Base-by-base conservation (phyloP, 176 grass and related monocot genomes). In the Oryza australiensis region DNA sequence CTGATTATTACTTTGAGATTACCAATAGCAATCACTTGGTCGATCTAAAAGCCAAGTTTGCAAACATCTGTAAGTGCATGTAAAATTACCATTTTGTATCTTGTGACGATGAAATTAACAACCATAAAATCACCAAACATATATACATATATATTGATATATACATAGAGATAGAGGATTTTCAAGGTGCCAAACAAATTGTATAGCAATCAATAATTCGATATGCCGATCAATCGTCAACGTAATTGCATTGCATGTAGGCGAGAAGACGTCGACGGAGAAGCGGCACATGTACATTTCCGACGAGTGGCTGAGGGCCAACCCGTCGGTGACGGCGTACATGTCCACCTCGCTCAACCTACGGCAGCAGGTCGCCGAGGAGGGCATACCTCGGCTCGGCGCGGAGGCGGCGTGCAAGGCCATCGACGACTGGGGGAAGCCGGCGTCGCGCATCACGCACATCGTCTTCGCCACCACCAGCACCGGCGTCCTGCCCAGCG, bases 361-460 rank as follows among this genome's bases (percentile, higher is more conserved):
- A 12, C 85, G 91, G 22, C 91, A 93, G 68, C 85, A 87, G 22
- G 64, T 93, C 10, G 87, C 87, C 1, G 73, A 90, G 6, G 91
- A 75, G 4, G 78, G 81, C 33, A 68, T 90, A 5, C 85, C 88
- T 0, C 64, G 75, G 67, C 91, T 90, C 1, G 88, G 87, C 0
- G 77, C 74, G 38, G 85, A 82, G 62, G 91, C 91, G 6, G 91
- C 91, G 2, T 29, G 48, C 2, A 76, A 73, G n/a, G 91, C 91
- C 59, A 83, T 94, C 30, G 72, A 66, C 16, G 91, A 94, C 15
- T 94, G 91, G 91, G 88, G 91, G 1, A 70, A 80, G 51, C 82
- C 80, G 16, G 74, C 66, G 1, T 88, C 82, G 3, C 68, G 62
- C 67, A 76, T 93, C 78, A 93, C 91, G 7, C 91, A 93, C 64